Base-by-base conservation (phyloP, 1,284 basidiomycete genomes). In the Volvariella volvacea region DNA sequence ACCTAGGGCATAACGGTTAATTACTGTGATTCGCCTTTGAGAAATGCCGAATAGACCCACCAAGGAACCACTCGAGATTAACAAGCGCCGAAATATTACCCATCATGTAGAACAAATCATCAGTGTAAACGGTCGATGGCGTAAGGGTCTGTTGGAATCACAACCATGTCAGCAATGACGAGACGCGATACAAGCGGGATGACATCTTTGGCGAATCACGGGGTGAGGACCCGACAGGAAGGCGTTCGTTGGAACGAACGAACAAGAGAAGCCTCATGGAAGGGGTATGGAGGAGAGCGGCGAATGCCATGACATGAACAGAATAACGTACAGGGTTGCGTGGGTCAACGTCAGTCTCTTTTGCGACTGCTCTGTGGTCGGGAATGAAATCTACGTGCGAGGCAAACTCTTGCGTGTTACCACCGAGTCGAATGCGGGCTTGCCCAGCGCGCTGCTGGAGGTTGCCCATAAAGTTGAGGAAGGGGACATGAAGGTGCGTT, bases 391-490 rank as follows among this genome's bases (percentile, higher is more conserved):
- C 60, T 0, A 78, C 70, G 22, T 77, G 61, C 2, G 65, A 65
- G 12, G 77, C 75, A 4, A 62, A 70, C 49, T 88, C 83, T 54
- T 88, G 84, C 1, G 82, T 82, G 60, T 89, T 89, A 44, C 87
- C 88, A 28, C 87, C 88, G 2, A 89, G 71, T 36, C 87, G 80
- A 14, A 89, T 62, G 34, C 66, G 60, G 3, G 83, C 69, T 3
- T 68, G 57, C 1, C 86, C 86, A 6, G 68, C 70, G 9, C 83
- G 74, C 40, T 78, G 70, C 48, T 71, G 64, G 34, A 89, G 65
- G 49, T 80, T 82, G 3, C 78, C 70, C 67, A 91, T 72, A 44
- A 89, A 73, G 61, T 90, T 90, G 14, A 90, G 71, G 60, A 90
- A 86, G 0, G 79, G 76, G 0, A 81, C 73, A 43, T 76, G 70